Evolutionary conservation across 1,284 basidiomycete species (phyloP), one percentile per base, ranked within the genome.

Genomic region (Ustilago esculenta): DNA sequence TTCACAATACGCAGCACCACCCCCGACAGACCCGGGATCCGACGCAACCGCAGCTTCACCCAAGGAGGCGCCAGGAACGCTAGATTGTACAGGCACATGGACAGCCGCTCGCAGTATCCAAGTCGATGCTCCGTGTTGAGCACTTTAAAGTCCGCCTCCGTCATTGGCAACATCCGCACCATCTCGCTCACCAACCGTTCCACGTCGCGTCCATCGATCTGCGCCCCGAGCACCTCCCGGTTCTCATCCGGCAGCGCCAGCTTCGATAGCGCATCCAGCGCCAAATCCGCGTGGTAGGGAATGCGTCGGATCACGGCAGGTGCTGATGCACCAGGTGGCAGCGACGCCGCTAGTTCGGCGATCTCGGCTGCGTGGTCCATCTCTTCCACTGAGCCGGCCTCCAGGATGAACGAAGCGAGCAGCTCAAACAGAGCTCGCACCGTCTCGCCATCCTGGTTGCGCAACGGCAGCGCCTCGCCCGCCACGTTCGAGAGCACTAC

Each of bases 21-120:
- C 3, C 79, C 61, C 0, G 82, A 52, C 21, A 83, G 72, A 4
- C 85, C 85, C 1, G 84, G 83, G 3, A 82, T 68, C n/a, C 71
- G 47, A 67, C 90, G 90, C 72, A 94, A 86, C 54, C 84, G 85
- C 50, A 85, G 83, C 83, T 95, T 92, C 56, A 93, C 81, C 27
- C 85, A 83, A 1, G 88, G 88, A 1, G 92, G 87, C 5, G 92
- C 87, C 42, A 95, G 85, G 85, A 94, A 97, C 8, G 90, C 88
- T 58, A 98, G 84, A 30, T 90, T 89, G 84, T 96, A 97, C 34
- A 96, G 86, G 15, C 87, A 87, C 85, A 94, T 87, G 18, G 90
- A 85, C 37, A 87, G 84, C 59, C 90, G 89, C 84, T 95, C 92
- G 66, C 90, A 83, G 81, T 92, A 91, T 35, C 88, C 87, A 39